Evolutionary conservation across 352 stramenopile genomes (phyloP), one percentile per base, ranked within the genome.

Genomic region (Thalassiosira livingstoniorum): DNA sequence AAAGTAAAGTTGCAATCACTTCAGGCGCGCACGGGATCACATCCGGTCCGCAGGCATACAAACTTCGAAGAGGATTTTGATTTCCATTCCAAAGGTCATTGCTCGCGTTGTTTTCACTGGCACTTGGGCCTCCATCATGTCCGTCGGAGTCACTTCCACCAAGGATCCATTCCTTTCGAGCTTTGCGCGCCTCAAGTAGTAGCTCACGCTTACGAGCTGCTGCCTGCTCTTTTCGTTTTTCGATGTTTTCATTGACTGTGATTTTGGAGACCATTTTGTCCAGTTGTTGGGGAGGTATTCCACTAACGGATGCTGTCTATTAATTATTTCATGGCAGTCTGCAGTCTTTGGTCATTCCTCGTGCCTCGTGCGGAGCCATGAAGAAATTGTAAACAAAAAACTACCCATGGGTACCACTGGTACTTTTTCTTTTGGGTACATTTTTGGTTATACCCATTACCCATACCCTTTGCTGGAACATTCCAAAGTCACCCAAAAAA

Each of bases 111-210:
- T 53, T 32, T 29, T 54, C 61, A 13, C 7, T 45, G 55, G 51
- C 27, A 4, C 23, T 7, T 51, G 60, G 11, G 25, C 60, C 69
- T 23, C 43, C 23, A 39, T 51, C 31, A 25, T 43, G 25, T 11
- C 27, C 23, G 35, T 57, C 39, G 15, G 42, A 31, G 29, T 51
- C 27, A 3, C 55, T 42, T 4, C 42, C 76, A 21, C 25, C 53
- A 35, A 76, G 66, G 31, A 93, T 85, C 90, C 90, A 94, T 32
- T 83, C 61, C 2, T 90, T 64, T 13, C 90, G 82, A 66, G 84
- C 69, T 4, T 60, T 62, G 34, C 90, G 71, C 11, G 90, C 87
- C 55, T 92, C 69, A 1, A 88, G 5, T 18, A 94, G 73, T 21
- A 94, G 69, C 69, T 90, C 65, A 32, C 80, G 55, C 58, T 91